Percentiles rank a stretch among this genome's conserved stretches.
Evolutionary conservation across 495 filamentous ascomycete genomes (phyloP).

Genomic region (Aspergillus funiculosus): DNA sequence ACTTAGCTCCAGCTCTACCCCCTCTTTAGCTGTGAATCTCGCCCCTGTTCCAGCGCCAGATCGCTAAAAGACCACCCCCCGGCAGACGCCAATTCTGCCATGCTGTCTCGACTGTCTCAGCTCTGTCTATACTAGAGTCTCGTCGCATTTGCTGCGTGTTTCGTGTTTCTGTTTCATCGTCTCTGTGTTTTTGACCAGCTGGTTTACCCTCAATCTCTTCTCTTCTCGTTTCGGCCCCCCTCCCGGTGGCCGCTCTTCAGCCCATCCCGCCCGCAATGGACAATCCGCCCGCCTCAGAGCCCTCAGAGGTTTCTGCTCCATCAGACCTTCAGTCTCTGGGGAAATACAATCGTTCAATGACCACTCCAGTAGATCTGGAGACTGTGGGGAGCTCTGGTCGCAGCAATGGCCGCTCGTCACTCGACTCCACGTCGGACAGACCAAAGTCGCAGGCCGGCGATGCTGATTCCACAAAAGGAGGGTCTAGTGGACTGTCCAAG

Average conservation of each 20-base stretch:
- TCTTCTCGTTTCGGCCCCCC: background rate
- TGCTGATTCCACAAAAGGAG: constrained; percentile 33
- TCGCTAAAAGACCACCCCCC: background rate
- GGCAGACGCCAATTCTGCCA: background rate
- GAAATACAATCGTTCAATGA: constrained; percentile 31
- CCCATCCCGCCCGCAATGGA: constrained; percentile 24
- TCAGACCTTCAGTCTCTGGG: constrained; percentile 24
- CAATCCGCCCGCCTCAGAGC: constrained; percentile 21
- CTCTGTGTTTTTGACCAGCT: too few relatives aligned
- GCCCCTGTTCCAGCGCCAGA: background rate
- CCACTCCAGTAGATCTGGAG: constrained; percentile 32
- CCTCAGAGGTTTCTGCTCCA: constrained; percentile 17
- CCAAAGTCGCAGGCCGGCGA: constrained; percentile 40
- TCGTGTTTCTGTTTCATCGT: too few relatives aligned
- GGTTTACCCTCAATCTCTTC: background rate
- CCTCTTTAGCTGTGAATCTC: constrained; percentile 3
- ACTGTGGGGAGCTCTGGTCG: constrained; percentile 29
- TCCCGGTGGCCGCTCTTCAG: background rate
- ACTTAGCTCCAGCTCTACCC: background rate
- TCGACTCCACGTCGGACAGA: constrained; percentile 39
- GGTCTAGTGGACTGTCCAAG: constrained; percentile 46
- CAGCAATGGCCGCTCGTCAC: constrained; percentile 42
- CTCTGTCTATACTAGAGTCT: background rate
- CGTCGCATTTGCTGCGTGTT: too few relatives aligned
- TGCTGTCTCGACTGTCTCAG: background rate